A percentile compares a stretch with the other conserved stretches of the same genome.
Evolutionary conservation across 2,329 filamentous ascomycete species (phyloP).

Genomic region (Aspergillus sp.): DNA sequence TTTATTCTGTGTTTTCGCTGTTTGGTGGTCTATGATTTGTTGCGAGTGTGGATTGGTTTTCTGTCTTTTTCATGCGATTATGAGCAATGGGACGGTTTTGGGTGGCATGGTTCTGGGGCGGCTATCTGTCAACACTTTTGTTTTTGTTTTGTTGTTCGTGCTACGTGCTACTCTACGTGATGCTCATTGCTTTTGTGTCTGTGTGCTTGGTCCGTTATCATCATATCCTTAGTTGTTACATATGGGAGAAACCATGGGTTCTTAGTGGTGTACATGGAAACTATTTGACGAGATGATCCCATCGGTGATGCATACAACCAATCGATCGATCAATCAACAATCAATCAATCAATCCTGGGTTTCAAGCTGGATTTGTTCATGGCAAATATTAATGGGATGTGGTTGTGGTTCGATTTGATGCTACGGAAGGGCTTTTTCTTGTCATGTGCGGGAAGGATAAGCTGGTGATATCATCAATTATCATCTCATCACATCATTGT

Average conservation of each 20-base stretch:
- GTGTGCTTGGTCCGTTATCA: neutral
- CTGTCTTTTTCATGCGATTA: constrained; percentile 27
- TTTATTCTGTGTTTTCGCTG: constrained; percentile 15
- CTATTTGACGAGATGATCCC: neutral
- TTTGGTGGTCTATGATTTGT: constrained; percentile 1
- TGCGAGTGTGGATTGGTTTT: constrained; percentile 3
- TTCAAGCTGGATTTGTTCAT: too few relatives aligned
- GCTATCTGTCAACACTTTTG: constrained; percentile 24
- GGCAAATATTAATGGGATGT: too few relatives aligned
- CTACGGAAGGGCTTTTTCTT: too few relatives aligned
- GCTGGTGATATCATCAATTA: too few relatives aligned
- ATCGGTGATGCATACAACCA: neutral
- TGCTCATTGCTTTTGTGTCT: neutral
- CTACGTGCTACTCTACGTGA: constrained; percentile 8
- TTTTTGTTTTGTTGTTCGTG: constrained; percentile 6
- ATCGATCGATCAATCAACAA: neutral
- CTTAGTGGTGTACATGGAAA: constrained; percentile 14
- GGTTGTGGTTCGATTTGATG: too few relatives aligned
- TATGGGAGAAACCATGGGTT: constrained; percentile 9
- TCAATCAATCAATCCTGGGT: neutral
- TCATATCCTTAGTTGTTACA: constrained; percentile 17
- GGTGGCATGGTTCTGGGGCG: constrained; percentile 27
- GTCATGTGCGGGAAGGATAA: too few relatives aligned
- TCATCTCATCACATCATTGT: too few relatives aligned
- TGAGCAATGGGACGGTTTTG: constrained; percentile 29